phyloP scores from a whole-genome alignment of 75 land plant species.

The Pinus tabuliformis region DNA sequence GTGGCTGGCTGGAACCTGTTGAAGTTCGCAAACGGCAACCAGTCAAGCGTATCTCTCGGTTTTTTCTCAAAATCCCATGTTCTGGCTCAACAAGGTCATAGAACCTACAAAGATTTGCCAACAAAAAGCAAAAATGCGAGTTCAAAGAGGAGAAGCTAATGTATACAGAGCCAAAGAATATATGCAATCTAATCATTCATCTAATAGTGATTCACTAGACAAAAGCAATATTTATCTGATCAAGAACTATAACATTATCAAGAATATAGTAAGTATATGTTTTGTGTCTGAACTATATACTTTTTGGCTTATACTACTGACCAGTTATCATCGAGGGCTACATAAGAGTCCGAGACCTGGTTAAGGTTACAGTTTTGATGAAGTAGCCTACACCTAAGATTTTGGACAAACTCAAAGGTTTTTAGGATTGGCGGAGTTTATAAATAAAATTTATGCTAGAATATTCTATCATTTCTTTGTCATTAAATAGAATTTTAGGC shows the following conservation, averaged over 20 bases:
- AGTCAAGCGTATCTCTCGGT: conserved; percentile 71
- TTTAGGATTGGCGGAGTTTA: no score
- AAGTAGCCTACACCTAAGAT: no score
- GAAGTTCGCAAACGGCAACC: conserved; percentile 82
- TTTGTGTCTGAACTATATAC: no score
- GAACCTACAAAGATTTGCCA: conserved; percentile 33
- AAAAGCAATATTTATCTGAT: neutral
- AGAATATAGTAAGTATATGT: no score
- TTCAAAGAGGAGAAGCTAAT: neutral
- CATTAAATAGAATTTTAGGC: no score
- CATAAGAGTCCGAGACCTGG: no score
- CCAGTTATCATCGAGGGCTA: no score
- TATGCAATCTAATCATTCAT: neutral
- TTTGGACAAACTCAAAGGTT: no score
- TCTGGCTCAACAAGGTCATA: conserved; percentile 57
- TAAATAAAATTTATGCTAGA: no score
- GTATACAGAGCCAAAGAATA: neutral
- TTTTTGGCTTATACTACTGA: no score
- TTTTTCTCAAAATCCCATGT: conserved; percentile 71
- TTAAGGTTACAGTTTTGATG: no score
- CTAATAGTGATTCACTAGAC: neutral
- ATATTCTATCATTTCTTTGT: no score
- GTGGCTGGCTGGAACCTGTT: conserved; percentile 53
- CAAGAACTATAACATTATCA: neutral
- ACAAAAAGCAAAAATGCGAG: neutral